phyloP scores from a whole-genome alignment of 2,329 filamentous ascomycete genomes.

The Conoideocrella luteorostrata region DNA sequence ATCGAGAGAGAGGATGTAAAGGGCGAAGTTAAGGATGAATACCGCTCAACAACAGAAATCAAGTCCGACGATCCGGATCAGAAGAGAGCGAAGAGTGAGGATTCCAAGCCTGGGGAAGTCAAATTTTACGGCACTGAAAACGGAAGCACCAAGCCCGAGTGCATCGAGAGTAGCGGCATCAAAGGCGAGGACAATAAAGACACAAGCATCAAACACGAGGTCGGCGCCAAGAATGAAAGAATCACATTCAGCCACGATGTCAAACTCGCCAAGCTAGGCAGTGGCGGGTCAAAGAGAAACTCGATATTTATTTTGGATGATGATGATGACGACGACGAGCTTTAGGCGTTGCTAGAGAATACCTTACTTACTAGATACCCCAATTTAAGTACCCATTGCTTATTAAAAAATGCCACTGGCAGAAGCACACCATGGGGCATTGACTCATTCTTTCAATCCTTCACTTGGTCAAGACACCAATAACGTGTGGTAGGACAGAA shows the following conservation, averaged over 20 bases:
- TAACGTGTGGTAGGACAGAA: conserved; percentile 39
- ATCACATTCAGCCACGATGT: background rate
- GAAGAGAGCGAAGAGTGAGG: conserved; percentile 5
- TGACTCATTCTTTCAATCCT: background rate
- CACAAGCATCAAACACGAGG: background rate
- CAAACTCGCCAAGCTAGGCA: conserved; percentile 14
- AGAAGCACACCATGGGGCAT: too few relatives aligned
- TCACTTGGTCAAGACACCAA: conserved; percentile 47
- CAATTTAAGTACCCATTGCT: too few relatives aligned
- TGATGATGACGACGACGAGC: conserved; percentile 30
- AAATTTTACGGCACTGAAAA: conserved; percentile 9
- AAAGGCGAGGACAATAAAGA: background rate
- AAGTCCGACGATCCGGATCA: conserved; percentile 3
- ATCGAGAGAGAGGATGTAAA: conserved; percentile 4
- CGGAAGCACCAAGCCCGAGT: conserved; percentile 5
- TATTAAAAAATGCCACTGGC: too few relatives aligned
- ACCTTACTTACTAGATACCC: too few relatives aligned
- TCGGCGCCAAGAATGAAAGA: background rate
- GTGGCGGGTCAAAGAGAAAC: conserved; percentile 17
- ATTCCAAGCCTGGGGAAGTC: conserved; percentile 9
- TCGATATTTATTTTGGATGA: conserved; percentile 33
- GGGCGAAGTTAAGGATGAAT: background rate
- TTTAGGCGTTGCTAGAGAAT: background rate
- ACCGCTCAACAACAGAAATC: background rate
- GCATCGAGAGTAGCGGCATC: background rate